Evolutionary conservation across 1,284 basidiomycete species (phyloP).

Genomic region (Fistulina hepatica): DNA sequence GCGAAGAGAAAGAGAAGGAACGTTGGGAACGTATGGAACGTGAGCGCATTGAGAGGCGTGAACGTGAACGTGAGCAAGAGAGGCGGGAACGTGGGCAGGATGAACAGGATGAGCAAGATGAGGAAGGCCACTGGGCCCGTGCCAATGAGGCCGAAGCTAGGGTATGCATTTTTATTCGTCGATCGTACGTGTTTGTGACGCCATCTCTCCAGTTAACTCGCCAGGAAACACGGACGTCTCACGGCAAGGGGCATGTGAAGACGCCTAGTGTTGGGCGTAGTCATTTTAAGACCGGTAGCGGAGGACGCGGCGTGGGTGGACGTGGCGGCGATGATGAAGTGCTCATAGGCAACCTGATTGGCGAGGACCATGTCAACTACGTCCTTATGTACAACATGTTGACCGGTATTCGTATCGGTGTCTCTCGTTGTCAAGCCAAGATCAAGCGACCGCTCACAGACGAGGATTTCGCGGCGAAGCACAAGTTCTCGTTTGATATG

Average conservation of each 20-base stretch:
- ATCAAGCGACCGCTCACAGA: conserved; percentile 75
- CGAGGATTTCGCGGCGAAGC: conserved; percentile 81
- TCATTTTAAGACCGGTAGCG: no score
- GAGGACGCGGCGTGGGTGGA: conserved; percentile 59
- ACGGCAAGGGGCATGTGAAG: conserved; percentile 9
- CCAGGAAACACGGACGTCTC: conserved; percentile 10
- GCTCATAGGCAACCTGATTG: conserved; percentile 90
- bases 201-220: conserved; percentile 14
- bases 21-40: no score
- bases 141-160: conserved; percentile 15
- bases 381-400: conserved; percentile 99
- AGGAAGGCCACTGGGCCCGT: no score
- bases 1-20: conserved; percentile 27
- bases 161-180: no score
- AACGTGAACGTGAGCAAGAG: no score
- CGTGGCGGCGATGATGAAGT: conserved; percentile 39
- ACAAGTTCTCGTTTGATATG: conserved; percentile 99
- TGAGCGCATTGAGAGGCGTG: no score
- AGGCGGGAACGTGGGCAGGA: no score
- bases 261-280: no score
- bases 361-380: conserved; percentile 96
- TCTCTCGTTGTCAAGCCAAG: conserved; percentile 95
- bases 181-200: no score
- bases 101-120: not conserved
- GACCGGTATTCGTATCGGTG: conserved; percentile 89